A percentile compares a stretch with the other conserved stretches of the same genome.
Evolutionary conservation across 2,329 filamentous ascomycete species (phyloP).

Genomic region (Beauveria rudraprayagi): DNA sequence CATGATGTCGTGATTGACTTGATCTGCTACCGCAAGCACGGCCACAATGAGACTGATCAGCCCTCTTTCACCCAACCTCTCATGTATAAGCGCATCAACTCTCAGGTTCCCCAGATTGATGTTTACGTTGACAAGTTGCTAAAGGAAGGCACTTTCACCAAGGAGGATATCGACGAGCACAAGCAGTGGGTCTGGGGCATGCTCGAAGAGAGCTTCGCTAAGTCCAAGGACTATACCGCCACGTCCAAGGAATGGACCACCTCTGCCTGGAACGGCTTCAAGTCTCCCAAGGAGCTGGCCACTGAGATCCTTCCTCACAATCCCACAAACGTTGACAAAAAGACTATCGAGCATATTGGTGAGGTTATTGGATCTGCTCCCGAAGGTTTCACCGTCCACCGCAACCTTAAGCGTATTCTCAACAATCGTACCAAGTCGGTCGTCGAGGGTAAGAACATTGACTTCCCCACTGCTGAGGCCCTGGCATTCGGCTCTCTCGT

Average conservation of each 20-base stretch:
- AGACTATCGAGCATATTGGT: constrained; percentile 73
- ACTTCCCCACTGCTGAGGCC: constrained; percentile 95
- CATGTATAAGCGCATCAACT: constrained; percentile 97
- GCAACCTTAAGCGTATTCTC: constrained; percentile 95
- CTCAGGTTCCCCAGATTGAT: constrained; percentile 77
- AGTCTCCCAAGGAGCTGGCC: constrained; percentile 94
- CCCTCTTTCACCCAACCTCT: constrained; percentile 98
- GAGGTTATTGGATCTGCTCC: constrained; percentile 70
- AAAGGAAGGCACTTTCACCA: constrained; percentile 87
- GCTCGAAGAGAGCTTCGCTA: constrained; percentile 94
- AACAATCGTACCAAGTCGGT: constrained; percentile 85
- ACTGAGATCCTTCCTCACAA: constrained; percentile 89
- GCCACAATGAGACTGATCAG: constrained; percentile 99
- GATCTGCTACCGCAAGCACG: constrained; percentile 97
- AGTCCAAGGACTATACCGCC: constrained; percentile 95
- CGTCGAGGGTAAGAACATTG: constrained; percentile 84
- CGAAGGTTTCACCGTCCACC: constrained; percentile 82
- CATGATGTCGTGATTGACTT: constrained; percentile 96
- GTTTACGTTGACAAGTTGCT: constrained; percentile 89
- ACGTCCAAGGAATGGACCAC: constrained; percentile 98
- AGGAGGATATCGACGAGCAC: constrained; percentile 97
- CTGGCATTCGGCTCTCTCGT: constrained; percentile 89
- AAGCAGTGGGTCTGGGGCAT: constrained; percentile 99
- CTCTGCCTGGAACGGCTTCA: constrained; percentile 98
- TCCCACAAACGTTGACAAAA: constrained; percentile 68